These are phyloP conservation scores for Globisporangium lucens DNA, from an alignment of 352 stramenopile species.

Conservation along the genomic window DNA sequence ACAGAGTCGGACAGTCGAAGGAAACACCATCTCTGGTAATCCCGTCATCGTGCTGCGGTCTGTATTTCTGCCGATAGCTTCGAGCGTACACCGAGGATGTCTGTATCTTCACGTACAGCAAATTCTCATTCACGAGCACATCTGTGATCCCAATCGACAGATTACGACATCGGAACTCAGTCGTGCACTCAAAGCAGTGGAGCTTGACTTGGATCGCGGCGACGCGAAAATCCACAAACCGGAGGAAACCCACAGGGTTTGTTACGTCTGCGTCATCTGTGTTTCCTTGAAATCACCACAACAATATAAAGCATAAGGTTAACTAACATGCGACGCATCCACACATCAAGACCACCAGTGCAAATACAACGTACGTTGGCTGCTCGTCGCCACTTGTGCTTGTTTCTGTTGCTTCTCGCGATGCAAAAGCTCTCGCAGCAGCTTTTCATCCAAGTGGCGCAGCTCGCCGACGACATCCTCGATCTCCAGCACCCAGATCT, in stretches of 20 bases:
- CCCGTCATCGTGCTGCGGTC: not conserved
- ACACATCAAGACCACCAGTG: not conserved
- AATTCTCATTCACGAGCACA: slow-evolving; percentile 49
- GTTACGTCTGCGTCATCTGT: slow-evolving; percentile 9
- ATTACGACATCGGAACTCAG: slow-evolving; percentile 34
- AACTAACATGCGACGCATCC: not conserved
- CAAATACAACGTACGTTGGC: not conserved
- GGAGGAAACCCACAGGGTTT: slow-evolving; percentile 54
- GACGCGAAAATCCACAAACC: slow-evolving; percentile 60
- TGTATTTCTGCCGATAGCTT: slow-evolving; percentile 5
- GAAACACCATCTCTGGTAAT: slow-evolving; percentile 12
- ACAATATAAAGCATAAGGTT: not conserved
- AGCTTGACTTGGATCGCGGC: slow-evolving; percentile 31
- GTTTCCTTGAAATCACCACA: not conserved
- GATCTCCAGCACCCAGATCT: slow-evolving; percentile 58
- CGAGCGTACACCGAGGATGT: slow-evolving; percentile 16
- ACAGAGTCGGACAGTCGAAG: slow-evolving; percentile 13
- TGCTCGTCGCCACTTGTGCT: not conserved
- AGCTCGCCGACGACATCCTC: slow-evolving; percentile 42
- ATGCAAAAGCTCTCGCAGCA: slow-evolving; percentile 26
- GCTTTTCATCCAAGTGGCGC: slow-evolving; percentile 32
- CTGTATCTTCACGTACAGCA: slow-evolving; percentile 41
- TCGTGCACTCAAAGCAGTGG: slow-evolving; percentile 31
- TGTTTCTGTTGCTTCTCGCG: slow-evolving; percentile 9
- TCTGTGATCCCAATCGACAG: slow-evolving; percentile 57